phyloP scores from a whole-genome alignment of 805 yeast species.

The Barnettozyma sucrosica region DNA sequence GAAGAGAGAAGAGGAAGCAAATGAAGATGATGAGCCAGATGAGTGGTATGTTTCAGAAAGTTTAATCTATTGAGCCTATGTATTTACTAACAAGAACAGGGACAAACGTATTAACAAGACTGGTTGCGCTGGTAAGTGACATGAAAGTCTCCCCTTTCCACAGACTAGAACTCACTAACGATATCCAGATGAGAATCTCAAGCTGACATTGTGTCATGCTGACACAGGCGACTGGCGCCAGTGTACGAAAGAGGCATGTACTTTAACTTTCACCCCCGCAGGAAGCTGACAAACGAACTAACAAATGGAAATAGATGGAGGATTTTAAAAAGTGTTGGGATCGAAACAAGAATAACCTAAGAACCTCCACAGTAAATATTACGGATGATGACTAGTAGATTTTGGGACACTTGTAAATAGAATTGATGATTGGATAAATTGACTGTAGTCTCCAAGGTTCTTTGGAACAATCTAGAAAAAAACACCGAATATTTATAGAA shows the following conservation, averaged over 20 bases:
- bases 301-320: conserved; percentile 31
- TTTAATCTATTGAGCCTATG: not conserved
- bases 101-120: conserved; percentile 67
- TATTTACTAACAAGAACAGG: conserved; percentile 32
- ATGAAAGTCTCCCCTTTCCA: not conserved
- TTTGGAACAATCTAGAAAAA: not conserved
- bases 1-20: conserved; percentile 17
- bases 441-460: not conserved
- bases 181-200: conserved; percentile 52
- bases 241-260: conserved; percentile 56
- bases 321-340: conserved; percentile 41
- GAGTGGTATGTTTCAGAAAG: conserved; percentile 45
- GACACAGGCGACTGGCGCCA: conserved; percentile 79
- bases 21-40: conserved; percentile 60
- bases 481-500: not conserved
- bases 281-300: conserved; percentile 5
- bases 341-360: conserved; percentile 30
- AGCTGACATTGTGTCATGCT: conserved; percentile 70
- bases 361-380: conserved; percentile 34
- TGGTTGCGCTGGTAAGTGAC: conserved; percentile 56
- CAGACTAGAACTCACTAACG: not conserved
- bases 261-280: no score
- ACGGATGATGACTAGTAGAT: conserved; percentile 4
- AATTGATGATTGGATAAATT: not conserved
- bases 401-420: not conserved